Evolutionary conservation across 2,329 filamentous ascomycete genomes (phyloP).

Genomic region (Macrophomina pseudophaseolina): DNA sequence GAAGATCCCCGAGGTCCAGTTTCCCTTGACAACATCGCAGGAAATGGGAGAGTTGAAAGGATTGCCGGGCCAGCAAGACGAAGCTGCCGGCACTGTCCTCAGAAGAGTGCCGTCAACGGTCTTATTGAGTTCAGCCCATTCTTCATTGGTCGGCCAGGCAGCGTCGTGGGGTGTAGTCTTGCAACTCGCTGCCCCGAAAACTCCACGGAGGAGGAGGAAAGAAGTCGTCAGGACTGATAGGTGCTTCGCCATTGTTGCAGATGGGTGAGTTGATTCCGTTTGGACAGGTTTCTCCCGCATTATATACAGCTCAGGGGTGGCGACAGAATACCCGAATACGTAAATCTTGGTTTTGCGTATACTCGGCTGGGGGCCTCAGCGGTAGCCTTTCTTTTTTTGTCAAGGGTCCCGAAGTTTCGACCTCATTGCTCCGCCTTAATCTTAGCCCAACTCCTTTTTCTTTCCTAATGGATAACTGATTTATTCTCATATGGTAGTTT

Average conservation of each 20-base stretch:
- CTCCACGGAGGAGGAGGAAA: not conserved
- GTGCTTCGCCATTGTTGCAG: not conserved
- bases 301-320: too few relatives aligned
- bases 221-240: not conserved
- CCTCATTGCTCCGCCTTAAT: too few relatives aligned
- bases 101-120: slow-evolving; percentile 52
- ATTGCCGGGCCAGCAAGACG: slow-evolving; percentile 51
- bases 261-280: too few relatives aligned
- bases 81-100: slow-evolving; percentile 50
- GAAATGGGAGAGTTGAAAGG: slow-evolving; percentile 35
- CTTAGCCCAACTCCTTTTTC: too few relatives aligned
- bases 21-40: slow-evolving; percentile 32
- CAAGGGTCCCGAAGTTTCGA: too few relatives aligned
- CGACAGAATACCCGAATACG: too few relatives aligned
- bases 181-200: slow-evolving; percentile 38
- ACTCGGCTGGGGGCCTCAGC: too few relatives aligned
- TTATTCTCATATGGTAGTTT: too few relatives aligned
- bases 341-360: too few relatives aligned
- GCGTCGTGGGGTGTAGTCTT: slow-evolving; percentile 54
- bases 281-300: too few relatives aligned
- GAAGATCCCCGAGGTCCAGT: slow-evolving; percentile 39
- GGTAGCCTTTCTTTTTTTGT: too few relatives aligned
- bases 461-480: too few relatives aligned
- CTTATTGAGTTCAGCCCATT: slow-evolving; percentile 56
- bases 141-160: slow-evolving; percentile 54